Base-by-base conservation (phyloP, 164 flowering plant species). In the Kalanchoe fedtschenkoi region DNA sequence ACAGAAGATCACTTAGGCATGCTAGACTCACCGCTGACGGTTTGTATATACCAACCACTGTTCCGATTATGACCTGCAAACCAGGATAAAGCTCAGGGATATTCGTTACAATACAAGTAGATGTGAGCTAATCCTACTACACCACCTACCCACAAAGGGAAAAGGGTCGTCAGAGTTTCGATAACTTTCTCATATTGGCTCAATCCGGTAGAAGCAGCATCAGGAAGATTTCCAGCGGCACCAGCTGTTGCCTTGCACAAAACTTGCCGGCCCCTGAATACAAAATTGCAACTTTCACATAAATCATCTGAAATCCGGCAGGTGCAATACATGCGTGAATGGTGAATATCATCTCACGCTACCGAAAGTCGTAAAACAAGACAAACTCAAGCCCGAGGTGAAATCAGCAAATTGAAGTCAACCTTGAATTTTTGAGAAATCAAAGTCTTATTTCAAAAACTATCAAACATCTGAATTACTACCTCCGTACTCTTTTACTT, bases 161-260 rank as follows among this genome's bases (percentile, higher is more conserved):
- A 93, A 71, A 93, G 92, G 61, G 97, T 90, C 3, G 93, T 88
- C 73, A 93, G 71, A 62, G 81, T 81, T 70, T 93, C 97, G 71
- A 90, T 84, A 72, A 90, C 76, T 63, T 63, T 83, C 77, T 90
- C 96, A 62, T 86, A 90, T 65, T 66, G 75, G 72, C 72, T 85
- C 79, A 83, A 62, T 64, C 77, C 81, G 63, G 73, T 64, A 11
- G 85, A 67, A 67, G 75, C 21, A 70, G 75, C 77, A 55, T 62
- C 68, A 21, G 96, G 81, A 68, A 80, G 63, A 74, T 88, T 87
- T 37, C 89, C 95, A 41, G 51, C 51, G 5, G 95, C 73, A 76
- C 82, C 72, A 66, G 82, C 70, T 60, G 88, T 72, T 58, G 95
- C 91, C 65, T 82, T 81, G 82, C 95, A 88, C 65, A 74, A 24